Percentiles rank a stretch among this genome's conserved stretches.
Evolutionary conservation across 768 basidiomycete genomes (phyloP).

Genomic region (Cantharellus anzutake): DNA sequence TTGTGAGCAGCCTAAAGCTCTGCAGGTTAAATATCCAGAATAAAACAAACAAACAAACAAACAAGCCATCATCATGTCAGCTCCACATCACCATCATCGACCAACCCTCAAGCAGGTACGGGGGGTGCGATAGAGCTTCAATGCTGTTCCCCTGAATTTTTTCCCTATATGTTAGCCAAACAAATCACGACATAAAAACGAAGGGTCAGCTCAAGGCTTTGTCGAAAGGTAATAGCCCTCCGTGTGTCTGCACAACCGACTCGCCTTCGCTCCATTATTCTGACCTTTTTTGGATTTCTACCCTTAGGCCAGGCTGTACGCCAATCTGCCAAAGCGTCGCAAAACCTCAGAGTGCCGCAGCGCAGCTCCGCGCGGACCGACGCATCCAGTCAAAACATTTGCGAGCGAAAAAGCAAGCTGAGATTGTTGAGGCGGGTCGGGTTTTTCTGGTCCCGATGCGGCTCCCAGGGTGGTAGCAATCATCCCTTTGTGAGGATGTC

Average conservation of each 20-base stretch:
- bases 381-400: constrained; percentile 73
- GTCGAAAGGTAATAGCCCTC: too few relatives aligned
- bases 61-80: too few relatives aligned
- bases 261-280: not conserved
- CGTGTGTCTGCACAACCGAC: constrained; percentile 74
- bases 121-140: constrained; percentile 2
- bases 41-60: too few relatives aligned
- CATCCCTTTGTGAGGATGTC: constrained; percentile 58
- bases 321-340: constrained; percentile 34
- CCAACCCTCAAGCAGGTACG: constrained; percentile 71
- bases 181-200: constrained; percentile 87
- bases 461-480: constrained; percentile 77
- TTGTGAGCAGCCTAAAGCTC: too few relatives aligned
- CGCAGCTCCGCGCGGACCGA: constrained; percentile 60
- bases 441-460: constrained; percentile 59
- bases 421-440: constrained; percentile 49
- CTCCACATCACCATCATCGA: constrained; percentile 64
- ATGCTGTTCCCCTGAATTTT: constrained; percentile 1
- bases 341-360: constrained; percentile 32
- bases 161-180: constrained; percentile 21
- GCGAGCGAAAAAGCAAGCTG: constrained; percentile 49
- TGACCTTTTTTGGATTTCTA: not conserved
- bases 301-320: not conserved
- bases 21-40: too few relatives aligned
- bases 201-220: constrained; percentile 74